phyloP scores from a whole-genome alignment of 148 eudicot genomes.

The Cornus controversa region DNA sequence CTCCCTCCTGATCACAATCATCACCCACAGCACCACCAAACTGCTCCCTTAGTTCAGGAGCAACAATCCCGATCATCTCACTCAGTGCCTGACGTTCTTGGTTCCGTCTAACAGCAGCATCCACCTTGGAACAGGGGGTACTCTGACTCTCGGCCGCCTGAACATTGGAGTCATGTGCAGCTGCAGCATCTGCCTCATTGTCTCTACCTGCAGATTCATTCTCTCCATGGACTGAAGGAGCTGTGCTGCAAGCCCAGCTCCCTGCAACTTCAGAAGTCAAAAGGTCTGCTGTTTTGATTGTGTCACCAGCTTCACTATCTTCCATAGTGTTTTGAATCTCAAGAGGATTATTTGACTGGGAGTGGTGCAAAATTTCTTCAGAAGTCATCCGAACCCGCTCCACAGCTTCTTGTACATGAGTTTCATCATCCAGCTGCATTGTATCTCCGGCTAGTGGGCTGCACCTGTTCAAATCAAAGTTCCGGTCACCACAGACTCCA shows the following conservation, averaged over 20 bases:
- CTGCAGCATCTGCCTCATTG: conserved; percentile 30
- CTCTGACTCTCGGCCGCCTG: conserved; percentile 69
- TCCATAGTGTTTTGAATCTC: conserved; percentile 39
- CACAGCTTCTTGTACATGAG: conserved; percentile 44
- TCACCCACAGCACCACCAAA: conserved; percentile 41
- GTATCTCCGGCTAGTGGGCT: conserved; percentile 56
- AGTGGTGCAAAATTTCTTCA: conserved; percentile 29
- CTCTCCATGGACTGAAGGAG: conserved; percentile 76
- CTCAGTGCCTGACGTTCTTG: conserved; percentile 58
- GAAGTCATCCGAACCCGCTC: conserved; percentile 26
- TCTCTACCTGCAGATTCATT: conserved; percentile 56
- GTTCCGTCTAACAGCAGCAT: conserved; percentile 28
- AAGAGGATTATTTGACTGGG: conserved; percentile 24
- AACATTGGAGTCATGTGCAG: conserved; percentile 42
- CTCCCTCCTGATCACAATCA: conserved; percentile 29
- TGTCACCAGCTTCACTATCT: conserved; percentile 54
- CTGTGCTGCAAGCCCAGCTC: conserved; percentile 85
- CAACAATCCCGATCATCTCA: conserved; percentile 82
- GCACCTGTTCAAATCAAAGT: conserved; percentile 37
- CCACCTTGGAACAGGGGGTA: conserved; percentile 23
- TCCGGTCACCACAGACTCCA: conserved; percentile 36
- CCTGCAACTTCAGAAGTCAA: conserved; percentile 88
- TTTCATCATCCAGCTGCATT: conserved; percentile 66
- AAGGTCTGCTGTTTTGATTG: conserved; percentile 70
- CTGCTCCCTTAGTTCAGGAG: conserved; percentile 73